A percentile compares a stretch with the other conserved stretches of the same genome.
Conservation (phyloP, 192 early-diverging fungal species). For the Coemansia sp. region DNA sequence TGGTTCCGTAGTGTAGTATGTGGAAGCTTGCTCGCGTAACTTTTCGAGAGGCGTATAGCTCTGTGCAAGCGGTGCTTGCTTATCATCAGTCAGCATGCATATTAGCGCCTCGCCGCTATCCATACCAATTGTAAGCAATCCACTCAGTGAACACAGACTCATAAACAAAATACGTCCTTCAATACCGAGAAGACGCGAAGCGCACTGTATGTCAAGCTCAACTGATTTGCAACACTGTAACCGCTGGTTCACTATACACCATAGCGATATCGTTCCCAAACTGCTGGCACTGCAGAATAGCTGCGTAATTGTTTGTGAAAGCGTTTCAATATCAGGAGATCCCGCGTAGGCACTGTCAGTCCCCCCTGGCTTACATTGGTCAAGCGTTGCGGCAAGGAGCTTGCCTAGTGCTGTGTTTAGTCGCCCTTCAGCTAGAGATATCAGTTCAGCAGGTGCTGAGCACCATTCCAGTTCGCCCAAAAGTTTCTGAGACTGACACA, state of each 20-base stretch:
- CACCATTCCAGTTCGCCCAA: conserved; percentile 40
- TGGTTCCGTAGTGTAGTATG: background rate
- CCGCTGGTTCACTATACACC: conserved; percentile 13
- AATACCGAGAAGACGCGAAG: conserved; percentile 30
- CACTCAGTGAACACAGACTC: conserved; percentile 21
- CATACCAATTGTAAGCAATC: conserved; percentile 33
- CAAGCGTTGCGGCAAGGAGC: conserved; percentile 2
- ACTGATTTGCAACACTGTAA: conserved; percentile 19
- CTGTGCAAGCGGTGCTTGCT: conserved; percentile 10
- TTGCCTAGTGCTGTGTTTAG: conserved; percentile 6
- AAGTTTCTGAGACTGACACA: conserved; percentile 3
- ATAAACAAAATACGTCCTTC: conserved; percentile 9
- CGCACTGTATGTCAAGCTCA: conserved; percentile 8
- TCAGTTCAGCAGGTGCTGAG: background rate
- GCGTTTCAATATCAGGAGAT: background rate
- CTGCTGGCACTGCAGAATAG: conserved; percentile 17
- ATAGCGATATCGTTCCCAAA: conserved; percentile 20
- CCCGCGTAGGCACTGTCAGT: background rate
- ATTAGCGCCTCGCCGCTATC: conserved; percentile 36
- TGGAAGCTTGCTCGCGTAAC: conserved; percentile 15
- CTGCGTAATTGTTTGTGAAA: conserved; percentile 6
- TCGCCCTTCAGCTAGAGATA: conserved; percentile 4
- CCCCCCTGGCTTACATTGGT: background rate
- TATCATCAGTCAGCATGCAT: conserved; percentile 25
- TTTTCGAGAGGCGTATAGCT: conserved; percentile 7